phyloP scores from a whole-genome alignment of 305 asterid species.

The Fraxinus greggii region DNA sequence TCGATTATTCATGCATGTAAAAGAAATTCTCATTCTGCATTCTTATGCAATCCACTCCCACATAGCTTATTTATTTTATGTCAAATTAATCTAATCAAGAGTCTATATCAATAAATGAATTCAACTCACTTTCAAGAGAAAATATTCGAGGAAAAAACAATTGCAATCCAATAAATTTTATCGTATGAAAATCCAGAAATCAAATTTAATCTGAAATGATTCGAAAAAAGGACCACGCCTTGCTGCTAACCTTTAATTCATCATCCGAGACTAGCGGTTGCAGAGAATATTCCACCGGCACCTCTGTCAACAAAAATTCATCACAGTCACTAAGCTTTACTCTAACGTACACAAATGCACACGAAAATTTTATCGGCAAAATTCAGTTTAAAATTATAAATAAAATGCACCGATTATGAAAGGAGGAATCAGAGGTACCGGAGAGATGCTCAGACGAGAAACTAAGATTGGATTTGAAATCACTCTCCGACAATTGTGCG shows the following conservation, averaged over 20 bases:
- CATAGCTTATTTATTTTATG: neutral
- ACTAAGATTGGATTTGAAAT: constrained; percentile 34
- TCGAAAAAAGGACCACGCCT: neutral
- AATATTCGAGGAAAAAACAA: neutral
- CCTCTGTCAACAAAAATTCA: constrained; percentile 44
- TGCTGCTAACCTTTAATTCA: constrained; percentile 51
- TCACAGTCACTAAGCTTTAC: constrained; percentile 19
- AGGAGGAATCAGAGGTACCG: constrained; percentile 30
- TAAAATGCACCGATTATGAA: neutral
- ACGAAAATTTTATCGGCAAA: neutral
- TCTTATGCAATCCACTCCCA: neutral
- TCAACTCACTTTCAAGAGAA: neutral
- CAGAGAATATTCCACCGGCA: constrained; percentile 56
- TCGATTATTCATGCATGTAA: neutral
- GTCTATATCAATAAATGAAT: neutral
- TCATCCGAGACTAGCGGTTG: constrained; percentile 38
- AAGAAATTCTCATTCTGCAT: neutral
- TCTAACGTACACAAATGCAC: constrained; percentile 10
- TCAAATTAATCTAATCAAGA: neutral
- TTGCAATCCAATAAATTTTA: neutral
- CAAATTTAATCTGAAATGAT: neutral
- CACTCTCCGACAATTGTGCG: constrained; percentile 29
- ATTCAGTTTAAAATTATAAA: neutral
- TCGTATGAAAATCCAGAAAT: neutral
- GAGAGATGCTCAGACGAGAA: constrained; percentile 45